Conservation (phyloP, 306 rosid species). For the Corylus avellana region DNA sequence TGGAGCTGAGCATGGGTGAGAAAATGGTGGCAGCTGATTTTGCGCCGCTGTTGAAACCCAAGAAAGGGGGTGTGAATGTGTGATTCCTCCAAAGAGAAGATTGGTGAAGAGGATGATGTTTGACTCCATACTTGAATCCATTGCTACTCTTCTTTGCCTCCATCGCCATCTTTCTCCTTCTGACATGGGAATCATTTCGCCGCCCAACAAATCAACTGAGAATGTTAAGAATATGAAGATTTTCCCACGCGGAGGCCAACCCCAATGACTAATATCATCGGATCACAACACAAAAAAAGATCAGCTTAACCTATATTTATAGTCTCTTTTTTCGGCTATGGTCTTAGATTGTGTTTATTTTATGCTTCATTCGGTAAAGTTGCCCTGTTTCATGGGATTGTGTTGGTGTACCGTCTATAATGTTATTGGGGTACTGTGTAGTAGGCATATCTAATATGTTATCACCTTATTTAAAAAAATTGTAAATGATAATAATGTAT, state of each 20-base stretch:
- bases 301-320: not conserved
- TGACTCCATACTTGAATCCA: not conserved
- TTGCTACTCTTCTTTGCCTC: not conserved
- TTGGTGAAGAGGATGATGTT: conserved; percentile 35
- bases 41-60: conserved; percentile 20
- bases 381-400: too few species aligned
- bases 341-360: not conserved
- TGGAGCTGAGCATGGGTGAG: not conserved
- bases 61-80: conserved; percentile 23
- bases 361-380: too few species aligned
- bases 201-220: not conserved
- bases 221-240: not conserved
- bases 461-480: too few species aligned
- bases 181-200: not conserved
- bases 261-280: not conserved
- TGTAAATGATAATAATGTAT: too few species aligned
- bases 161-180: not conserved
- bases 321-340: not conserved
- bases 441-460: too few species aligned
- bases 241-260: not conserved
- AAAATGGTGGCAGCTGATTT: conserved; percentile 6
- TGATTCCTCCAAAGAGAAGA: conserved; percentile 24
- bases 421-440: too few species aligned
- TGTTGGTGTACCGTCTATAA: too few species aligned
- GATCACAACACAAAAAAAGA: not conserved